Evolutionary conservation across 78 protist genomes (phyloP).

Genomic region (Dictyostelium brefeldianum): DNA sequence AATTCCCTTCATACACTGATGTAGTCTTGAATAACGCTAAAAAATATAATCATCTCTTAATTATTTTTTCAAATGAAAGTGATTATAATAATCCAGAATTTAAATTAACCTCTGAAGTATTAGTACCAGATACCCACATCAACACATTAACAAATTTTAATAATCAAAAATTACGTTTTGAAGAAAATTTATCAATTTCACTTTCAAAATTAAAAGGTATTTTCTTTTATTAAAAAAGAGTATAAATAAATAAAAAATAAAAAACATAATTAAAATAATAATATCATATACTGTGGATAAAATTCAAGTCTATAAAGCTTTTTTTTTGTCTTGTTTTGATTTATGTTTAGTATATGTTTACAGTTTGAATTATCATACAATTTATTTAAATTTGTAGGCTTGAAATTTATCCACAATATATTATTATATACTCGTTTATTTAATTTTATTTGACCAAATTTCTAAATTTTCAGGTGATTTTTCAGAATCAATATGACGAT

Average conservation of each 20-base stretch:
- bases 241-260: neutral
- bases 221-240: neutral
- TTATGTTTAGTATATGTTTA: too few relatives aligned
- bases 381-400: too few relatives aligned
- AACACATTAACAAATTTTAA: slow-evolving; percentile 14
- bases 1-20: slow-evolving; percentile 2
- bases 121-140: slow-evolving; percentile 7
- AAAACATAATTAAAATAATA: neutral
- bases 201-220: slow-evolving; percentile 38
- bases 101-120: neutral
- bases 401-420: too few relatives aligned
- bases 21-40: neutral
- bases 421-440: neutral
- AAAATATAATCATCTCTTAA: slow-evolving; percentile 6
- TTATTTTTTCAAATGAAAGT: neutral
- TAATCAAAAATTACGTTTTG: neutral
- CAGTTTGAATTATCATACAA: too few relatives aligned
- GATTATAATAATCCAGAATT: neutral
- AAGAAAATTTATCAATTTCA: slow-evolving; percentile 24
- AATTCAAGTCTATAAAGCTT: neutral
- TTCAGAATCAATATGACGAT: slow-evolving; percentile 37
- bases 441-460: neutral
- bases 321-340: neutral
- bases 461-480: neutral
- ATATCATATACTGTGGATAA: too few relatives aligned